Evolutionary conservation across 305 asterid species (phyloP).

Genomic region (Plantago lanceolata): DNA sequence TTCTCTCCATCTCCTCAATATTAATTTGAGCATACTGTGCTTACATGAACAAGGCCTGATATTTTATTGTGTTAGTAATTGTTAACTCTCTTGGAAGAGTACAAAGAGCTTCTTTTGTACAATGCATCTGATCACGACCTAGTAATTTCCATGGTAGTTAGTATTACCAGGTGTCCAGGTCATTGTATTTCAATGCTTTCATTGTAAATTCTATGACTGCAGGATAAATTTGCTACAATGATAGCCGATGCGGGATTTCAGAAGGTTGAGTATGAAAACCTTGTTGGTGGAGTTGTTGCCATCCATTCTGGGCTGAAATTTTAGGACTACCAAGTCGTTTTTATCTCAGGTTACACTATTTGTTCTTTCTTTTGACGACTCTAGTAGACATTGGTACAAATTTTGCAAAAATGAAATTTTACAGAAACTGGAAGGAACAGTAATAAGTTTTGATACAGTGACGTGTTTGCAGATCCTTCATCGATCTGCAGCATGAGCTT

Average conservation of each 20-base stretch:
- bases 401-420: not conserved
- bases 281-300: conserved; percentile 89
- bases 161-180: not conserved
- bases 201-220: conserved; percentile 21
- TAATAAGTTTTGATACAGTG: not conserved
- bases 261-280: conserved; percentile 88
- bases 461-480: not conserved
- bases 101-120: conserved; percentile 2
- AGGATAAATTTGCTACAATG: conserved; percentile 82
- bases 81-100: not conserved
- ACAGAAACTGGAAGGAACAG: not conserved
- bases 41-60: not conserved
- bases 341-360: not conserved
- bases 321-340: conserved; percentile 22
- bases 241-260: conserved; percentile 84
- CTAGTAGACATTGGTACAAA: not conserved
- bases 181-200: conserved; percentile 5
- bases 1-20: not conserved
- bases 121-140: not conserved
- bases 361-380: conserved; percentile 1
- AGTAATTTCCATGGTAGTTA: not conserved
- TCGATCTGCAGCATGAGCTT: not conserved
- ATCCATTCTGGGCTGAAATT: conserved; percentile 79
- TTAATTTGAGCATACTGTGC: not conserved
- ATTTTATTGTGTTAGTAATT: not conserved